phyloP scores from a whole-genome alignment of 2,329 filamentous ascomycete genomes.

The Orbilia quercus region DNA sequence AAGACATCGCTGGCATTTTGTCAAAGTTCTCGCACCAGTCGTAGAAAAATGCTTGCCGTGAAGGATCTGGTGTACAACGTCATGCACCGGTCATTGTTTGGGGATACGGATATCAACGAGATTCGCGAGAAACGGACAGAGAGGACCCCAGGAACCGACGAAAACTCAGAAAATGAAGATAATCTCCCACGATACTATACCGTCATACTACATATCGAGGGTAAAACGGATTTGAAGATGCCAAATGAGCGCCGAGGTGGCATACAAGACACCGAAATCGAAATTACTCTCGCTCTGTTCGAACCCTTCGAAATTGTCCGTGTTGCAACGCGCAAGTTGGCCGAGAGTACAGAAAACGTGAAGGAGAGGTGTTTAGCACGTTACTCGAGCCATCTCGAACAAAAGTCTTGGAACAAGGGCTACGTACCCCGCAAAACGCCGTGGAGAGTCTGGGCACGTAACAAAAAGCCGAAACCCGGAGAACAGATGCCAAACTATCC shows the following conservation, averaged over 20 bases:
- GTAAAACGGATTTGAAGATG: slow-evolving; percentile 6
- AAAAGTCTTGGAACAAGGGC: slow-evolving; percentile 25
- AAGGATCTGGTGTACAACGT: slow-evolving; percentile 48
- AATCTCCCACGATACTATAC: slow-evolving; percentile 26
- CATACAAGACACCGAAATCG: slow-evolving; percentile 34
- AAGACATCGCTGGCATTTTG: slow-evolving; percentile 2
- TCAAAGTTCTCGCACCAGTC: slow-evolving; percentile 24
- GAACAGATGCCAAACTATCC: slow-evolving; percentile 21
- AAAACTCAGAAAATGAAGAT: neutral
- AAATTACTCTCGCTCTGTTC: slow-evolving; percentile 31
- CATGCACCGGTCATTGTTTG: slow-evolving; percentile 36
- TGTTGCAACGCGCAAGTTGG: slow-evolving; percentile 10
- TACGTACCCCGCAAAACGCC: slow-evolving; percentile 23
- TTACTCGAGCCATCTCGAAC: slow-evolving; percentile 17
- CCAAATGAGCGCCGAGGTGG: slow-evolving; percentile 13
- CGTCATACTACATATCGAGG: slow-evolving; percentile 29
- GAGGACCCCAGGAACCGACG: no score
- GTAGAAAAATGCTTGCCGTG: slow-evolving; percentile 46
- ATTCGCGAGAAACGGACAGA: slow-evolving; percentile 8
- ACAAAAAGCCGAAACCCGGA: slow-evolving; percentile 24
- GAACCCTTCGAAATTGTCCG: slow-evolving; percentile 26
- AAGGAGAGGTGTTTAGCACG: slow-evolving; percentile 14
- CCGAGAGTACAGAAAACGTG: slow-evolving; percentile 18
- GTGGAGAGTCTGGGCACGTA: slow-evolving; percentile 34
- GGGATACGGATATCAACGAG: slow-evolving; percentile 32